Evolutionary conservation across 192 early-diverging fungal genomes (phyloP).

Genomic region (Coemansia sp.): DNA sequence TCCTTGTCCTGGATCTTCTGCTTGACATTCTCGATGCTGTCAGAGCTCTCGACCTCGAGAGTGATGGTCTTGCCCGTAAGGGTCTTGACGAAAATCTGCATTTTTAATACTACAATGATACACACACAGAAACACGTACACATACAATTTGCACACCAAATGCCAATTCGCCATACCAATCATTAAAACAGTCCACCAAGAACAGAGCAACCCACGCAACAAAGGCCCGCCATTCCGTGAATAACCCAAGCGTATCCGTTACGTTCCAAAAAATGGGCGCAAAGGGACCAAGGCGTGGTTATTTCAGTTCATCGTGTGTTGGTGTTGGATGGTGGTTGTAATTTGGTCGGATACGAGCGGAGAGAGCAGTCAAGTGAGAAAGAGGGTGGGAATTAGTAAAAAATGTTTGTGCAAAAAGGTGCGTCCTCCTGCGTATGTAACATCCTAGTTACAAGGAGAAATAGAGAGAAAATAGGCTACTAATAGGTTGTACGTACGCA

Average conservation of each 20-base stretch:
- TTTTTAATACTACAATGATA: neutral
- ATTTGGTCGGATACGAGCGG: neutral
- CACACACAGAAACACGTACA: neutral
- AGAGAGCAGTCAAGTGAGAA: neutral
- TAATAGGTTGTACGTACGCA: constrained; percentile 45
- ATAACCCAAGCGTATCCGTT: neutral
- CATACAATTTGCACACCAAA: neutral
- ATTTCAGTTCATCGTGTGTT: too few relatives aligned
- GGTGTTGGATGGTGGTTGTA: too few relatives aligned
- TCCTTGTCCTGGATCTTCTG: constrained; percentile 54
- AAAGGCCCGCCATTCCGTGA: neutral
- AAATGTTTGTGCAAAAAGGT: constrained; percentile 25
- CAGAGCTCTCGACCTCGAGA: constrained; percentile 70
- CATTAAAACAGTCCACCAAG: neutral
- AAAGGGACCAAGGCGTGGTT: too few relatives aligned
- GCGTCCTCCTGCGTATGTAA: constrained; percentile 47
- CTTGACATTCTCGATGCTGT: constrained; percentile 63
- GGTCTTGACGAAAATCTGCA: constrained; percentile 52
- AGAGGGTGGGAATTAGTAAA: constrained; percentile 16
- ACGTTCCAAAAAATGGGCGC: neutral
- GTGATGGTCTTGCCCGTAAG: constrained; percentile 94
- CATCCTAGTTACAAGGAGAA: neutral
- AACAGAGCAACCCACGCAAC: neutral
- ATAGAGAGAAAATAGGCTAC: constrained; percentile 16
- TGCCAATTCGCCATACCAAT: neutral